A percentile compares a stretch with the other conserved stretches of the same genome.
These are phyloP conservation scores for Phaeoacremonium minimum DNA, from an alignment of 2,329 filamentous ascomycete species.

Conservation along the genomic window DNA sequence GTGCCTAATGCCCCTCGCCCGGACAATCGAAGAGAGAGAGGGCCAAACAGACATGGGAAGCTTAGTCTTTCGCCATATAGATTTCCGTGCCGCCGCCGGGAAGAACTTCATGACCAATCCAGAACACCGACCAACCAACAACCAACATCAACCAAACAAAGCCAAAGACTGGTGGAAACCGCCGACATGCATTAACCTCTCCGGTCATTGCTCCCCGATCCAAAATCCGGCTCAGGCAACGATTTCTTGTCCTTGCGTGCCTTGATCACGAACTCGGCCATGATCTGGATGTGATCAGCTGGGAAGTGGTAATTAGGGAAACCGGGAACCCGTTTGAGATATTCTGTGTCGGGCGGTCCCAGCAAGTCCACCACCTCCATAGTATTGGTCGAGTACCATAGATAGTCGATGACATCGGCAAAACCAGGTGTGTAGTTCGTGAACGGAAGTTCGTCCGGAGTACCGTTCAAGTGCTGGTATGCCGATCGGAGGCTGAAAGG, in stretches of 20 bases:
- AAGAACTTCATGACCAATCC: conserved; percentile 9
- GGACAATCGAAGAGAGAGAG: not conserved
- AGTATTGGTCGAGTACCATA: conserved; percentile 93
- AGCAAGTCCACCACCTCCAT: conserved; percentile 80
- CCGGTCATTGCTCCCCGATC: conserved; percentile 24
- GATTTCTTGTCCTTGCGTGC: conserved; percentile 76
- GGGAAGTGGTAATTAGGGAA: conserved; percentile 96
- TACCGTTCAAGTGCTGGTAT: conserved; percentile 77
- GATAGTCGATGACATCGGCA: conserved; percentile 88
- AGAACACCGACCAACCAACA: conserved; percentile 10
- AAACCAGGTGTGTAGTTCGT: conserved; percentile 98
- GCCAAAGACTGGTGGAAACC: conserved; percentile 7
- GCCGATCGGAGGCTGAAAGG: conserved; percentile 91
- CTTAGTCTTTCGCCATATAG: conserved; percentile 4
- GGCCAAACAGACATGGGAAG: conserved; percentile 5
- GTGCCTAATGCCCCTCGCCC: conserved; percentile 3
- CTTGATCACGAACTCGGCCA: conserved; percentile 88
- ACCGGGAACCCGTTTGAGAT: conserved; percentile 80
- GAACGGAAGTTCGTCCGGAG: conserved; percentile 80
- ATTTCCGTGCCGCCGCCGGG: conserved; percentile 4
- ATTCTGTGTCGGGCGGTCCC: conserved; percentile 80
- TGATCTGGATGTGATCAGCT: conserved; percentile 84
- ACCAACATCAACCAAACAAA: conserved; percentile 10
- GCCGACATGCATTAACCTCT: conserved; percentile 11
- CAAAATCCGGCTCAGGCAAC: conserved; percentile 59